These are phyloP conservation scores for Leucaena leucocephala DNA, from an alignment of 306 rosid species.

Conservation along the genomic window DNA sequence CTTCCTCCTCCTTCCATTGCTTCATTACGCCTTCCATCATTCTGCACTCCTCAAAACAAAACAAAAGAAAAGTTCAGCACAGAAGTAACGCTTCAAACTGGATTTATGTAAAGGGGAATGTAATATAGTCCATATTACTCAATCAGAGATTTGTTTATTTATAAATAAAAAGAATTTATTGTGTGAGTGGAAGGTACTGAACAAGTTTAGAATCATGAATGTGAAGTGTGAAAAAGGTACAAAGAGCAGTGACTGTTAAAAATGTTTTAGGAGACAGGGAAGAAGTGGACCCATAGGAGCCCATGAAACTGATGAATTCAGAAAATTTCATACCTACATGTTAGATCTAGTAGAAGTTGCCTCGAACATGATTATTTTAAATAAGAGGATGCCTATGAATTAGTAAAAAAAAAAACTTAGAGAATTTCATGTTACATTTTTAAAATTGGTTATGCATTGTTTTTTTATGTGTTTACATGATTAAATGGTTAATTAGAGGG, in stretches of 20 bases:
- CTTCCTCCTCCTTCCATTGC: slow-evolving; percentile 36
- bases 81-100: neutral
- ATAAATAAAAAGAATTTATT: neutral
- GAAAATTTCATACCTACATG: too few species aligned
- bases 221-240: neutral
- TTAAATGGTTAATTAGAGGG: neutral
- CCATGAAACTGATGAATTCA: neutral
- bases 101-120: neutral
- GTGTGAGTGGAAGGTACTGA: neutral
- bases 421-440: neutral
- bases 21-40: slow-evolving; percentile 34
- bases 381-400: too few species aligned
- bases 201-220: neutral
- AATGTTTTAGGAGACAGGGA: neutral
- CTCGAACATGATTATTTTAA: too few species aligned
- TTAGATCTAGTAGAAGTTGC: too few species aligned
- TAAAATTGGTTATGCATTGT: neutral
- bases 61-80: neutral
- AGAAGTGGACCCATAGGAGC: neutral
- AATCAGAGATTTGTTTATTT: neutral
- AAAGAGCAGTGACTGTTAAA: neutral
- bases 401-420: too few species aligned
- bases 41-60: slow-evolving; percentile 16
- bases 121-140: neutral
- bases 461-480: neutral